Percentiles rank a stretch among this genome's conserved stretches.
phyloP scores from a whole-genome alignment of 2,329 filamentous ascomycete species.

The Canariomyces notabilis region DNA sequence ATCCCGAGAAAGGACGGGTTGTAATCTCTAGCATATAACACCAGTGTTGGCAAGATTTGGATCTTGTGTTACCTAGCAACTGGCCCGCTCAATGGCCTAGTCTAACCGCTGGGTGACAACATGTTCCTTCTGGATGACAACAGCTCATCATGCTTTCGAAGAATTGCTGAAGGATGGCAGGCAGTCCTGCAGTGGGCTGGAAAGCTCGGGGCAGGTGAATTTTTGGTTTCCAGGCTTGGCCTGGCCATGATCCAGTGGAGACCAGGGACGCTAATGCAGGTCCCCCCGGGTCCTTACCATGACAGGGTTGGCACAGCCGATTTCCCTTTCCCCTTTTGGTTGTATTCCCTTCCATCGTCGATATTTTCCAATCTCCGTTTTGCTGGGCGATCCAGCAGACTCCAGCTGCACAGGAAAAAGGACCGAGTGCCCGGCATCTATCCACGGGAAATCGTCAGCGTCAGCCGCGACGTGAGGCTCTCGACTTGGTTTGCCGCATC shows the following conservation, averaged over 20 bases:
- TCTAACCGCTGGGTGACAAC: not conserved
- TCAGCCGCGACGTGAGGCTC: not conserved
- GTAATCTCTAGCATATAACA: too few relatives aligned
- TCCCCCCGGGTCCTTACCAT: constrained; percentile 1
- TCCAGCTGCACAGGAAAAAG: too few relatives aligned
- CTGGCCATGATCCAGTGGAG: not conserved
- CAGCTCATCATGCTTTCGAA: not conserved
- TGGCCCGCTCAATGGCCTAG: not conserved
- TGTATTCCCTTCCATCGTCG: not conserved
- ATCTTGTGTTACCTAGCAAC: too few relatives aligned
- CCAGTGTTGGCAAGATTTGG: too few relatives aligned
- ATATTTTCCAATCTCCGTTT: too few relatives aligned
- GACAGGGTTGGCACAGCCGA: not conserved
- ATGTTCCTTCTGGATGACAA: not conserved
- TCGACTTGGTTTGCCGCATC: too few relatives aligned
- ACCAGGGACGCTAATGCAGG: constrained; percentile 10
- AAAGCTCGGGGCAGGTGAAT: not conserved
- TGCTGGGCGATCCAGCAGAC: too few relatives aligned
- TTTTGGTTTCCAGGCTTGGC: too few relatives aligned
- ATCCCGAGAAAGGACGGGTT: too few relatives aligned
- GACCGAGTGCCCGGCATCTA: too few relatives aligned
- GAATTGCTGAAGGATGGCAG: too few relatives aligned
- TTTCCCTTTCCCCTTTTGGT: constrained; percentile 8
- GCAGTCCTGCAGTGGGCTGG: not conserved
- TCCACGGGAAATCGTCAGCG: too few relatives aligned